Percentiles rank a stretch among this genome's conserved stretches.
Evolutionary conservation across 2,329 filamentous ascomycete genomes (phyloP).

Genomic region (Colletotrichum siamense): DNA sequence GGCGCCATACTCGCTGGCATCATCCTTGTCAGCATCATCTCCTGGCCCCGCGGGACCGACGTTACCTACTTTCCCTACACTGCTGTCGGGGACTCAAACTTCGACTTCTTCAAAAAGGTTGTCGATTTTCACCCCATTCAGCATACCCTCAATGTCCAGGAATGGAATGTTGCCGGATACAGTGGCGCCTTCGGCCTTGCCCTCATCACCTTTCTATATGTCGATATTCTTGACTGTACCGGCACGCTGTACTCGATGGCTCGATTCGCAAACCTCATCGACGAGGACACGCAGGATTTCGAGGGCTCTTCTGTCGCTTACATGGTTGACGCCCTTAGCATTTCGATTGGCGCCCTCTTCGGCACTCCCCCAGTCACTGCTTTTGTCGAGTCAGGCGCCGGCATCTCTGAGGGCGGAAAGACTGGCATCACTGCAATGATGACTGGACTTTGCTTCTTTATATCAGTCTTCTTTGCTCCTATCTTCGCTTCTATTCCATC

Average conservation of each 20-base stretch:
- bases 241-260: constrained; percentile 92
- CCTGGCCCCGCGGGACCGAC: constrained; percentile 78
- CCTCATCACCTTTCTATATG: constrained; percentile 87
- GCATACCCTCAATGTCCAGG: constrained; percentile 71
- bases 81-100: constrained; percentile 68
- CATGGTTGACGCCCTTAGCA: constrained; percentile 78
- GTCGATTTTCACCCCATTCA: constrained; percentile 83
- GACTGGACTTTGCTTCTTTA: constrained; percentile 83
- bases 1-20: constrained; percentile 87
- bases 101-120: constrained; percentile 89
- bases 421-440: constrained; percentile 84
- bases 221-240: constrained; percentile 87
- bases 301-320: constrained; percentile 86
- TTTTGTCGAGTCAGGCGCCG: constrained; percentile 88
- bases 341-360: constrained; percentile 80
- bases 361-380: constrained; percentile 84
- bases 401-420: constrained; percentile 85
- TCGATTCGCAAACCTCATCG: constrained; percentile 79
- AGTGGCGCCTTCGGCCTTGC: constrained; percentile 82
- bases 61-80: constrained; percentile 86
- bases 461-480: constrained; percentile 87
- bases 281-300: constrained; percentile 85
- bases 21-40: constrained; percentile 83
- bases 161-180: constrained; percentile 74
- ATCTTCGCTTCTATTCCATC: constrained; percentile 90